A percentile compares a stretch with the other conserved stretches of the same genome.
Evolutionary conservation across 139 green algal genomes (phyloP).

Genomic region (Chlorella sp.): DNA sequence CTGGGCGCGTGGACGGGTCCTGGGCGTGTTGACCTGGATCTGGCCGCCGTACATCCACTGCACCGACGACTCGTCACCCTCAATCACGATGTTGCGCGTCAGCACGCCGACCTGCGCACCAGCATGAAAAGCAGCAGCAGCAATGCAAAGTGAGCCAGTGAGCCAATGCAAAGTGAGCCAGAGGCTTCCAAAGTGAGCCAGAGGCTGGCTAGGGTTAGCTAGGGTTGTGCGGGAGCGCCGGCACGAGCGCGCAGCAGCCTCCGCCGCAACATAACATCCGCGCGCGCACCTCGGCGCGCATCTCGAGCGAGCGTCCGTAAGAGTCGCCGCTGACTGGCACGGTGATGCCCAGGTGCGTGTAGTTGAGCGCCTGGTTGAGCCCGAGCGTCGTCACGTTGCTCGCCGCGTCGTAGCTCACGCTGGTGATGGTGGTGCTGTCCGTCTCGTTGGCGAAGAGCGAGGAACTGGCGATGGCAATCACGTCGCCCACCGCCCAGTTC

Average conservation of each 20-base stretch:
- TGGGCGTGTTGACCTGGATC: constrained; percentile 23
- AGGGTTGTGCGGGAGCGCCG: too few relatives aligned
- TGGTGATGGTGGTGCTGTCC: constrained; percentile 15
- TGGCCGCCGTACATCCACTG: constrained; percentile 39
- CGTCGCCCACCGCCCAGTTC: constrained; percentile 19
- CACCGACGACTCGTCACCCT: constrained; percentile 31
- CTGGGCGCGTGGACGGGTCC: not conserved
- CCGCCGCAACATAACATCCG: too few relatives aligned
- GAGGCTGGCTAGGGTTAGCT: too few relatives aligned
- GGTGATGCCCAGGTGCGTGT: constrained; percentile 43
- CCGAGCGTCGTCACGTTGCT: constrained; percentile 18
- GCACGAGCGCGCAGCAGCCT: too few relatives aligned
- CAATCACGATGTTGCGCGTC: constrained; percentile 32
- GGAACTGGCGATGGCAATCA: constrained; percentile 51
- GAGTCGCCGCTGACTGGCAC: constrained; percentile 12
- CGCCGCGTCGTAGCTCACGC: constrained; percentile 5
- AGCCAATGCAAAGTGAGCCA: too few relatives aligned
- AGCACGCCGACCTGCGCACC: not conserved
- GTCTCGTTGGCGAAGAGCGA: constrained; percentile 33
- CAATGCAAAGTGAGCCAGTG: too few relatives aligned
- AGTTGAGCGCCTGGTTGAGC: constrained; percentile 27
- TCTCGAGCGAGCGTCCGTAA: constrained; percentile 28
- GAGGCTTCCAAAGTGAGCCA: too few relatives aligned
- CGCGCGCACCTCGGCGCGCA: constrained; percentile 56
- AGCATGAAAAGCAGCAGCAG: too few relatives aligned